Evolutionary conservation across 129 eudicot species (phyloP).

Genomic region (Mikania micrantha): DNA sequence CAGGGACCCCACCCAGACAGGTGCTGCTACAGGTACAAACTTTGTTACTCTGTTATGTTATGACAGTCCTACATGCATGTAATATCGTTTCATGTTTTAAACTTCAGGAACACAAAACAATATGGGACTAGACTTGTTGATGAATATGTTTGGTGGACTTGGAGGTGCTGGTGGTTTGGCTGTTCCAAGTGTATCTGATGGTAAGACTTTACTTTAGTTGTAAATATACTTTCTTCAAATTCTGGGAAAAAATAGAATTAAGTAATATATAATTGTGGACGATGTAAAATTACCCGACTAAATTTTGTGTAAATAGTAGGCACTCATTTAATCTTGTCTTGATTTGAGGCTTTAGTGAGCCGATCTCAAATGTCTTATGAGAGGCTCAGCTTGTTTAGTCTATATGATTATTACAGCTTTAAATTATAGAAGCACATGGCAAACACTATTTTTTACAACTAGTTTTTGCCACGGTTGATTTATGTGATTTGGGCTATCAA

Average conservation of each 20-base stretch:
- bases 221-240: not conserved
- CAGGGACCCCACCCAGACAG: constrained; percentile 65
- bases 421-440: no score
- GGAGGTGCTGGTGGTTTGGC: constrained; percentile 55
- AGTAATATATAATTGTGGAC: not conserved
- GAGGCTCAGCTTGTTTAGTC: no score
- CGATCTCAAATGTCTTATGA: no score
- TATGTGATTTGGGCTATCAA: not conserved
- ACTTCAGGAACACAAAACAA: constrained; percentile 48
- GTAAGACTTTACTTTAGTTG: not conserved
- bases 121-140: constrained; percentile 57
- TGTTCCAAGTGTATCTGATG: constrained; percentile 39
- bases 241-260: not conserved
- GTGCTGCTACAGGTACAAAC: constrained; percentile 52
- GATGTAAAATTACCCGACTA: not conserved
- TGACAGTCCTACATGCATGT: not conserved
- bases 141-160: constrained; percentile 71
- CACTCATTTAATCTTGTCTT: no score
- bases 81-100: constrained; percentile 1
- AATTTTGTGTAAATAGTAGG: no score
- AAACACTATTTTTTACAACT: no score
- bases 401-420: no score
- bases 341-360: no score
- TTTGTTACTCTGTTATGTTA: not conserved
- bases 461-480: not conserved